Base-by-base conservation (phyloP, 2,329 filamentous ascomycete genomes). In the Paecilomyces formosus region DNA sequence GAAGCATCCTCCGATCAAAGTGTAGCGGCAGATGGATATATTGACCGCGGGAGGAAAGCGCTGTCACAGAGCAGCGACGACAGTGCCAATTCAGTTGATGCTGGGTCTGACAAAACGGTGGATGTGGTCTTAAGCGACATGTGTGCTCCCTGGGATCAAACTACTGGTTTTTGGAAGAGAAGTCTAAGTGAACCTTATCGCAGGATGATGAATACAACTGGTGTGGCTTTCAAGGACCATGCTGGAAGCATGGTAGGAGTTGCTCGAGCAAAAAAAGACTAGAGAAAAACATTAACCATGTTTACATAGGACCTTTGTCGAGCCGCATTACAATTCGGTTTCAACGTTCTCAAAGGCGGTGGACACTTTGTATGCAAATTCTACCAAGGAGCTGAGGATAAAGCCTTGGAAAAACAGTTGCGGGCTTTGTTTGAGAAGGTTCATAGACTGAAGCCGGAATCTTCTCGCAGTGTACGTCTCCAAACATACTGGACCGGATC, bases 121-220 rank as follows among this genome's bases (percentile, higher is more conserved):
- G 90, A 97, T 78, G 85, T 99, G 71, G 90, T 99, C 72, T 80
- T 99, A 72, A 96, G 91, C 85, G 94, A 99, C 84, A 99, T 99
- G 94, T 99, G 87, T 85, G 93, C 83, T 82, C 92, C 94, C 88
- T 97, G 92, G 92, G 82, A 86, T 68, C 89, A 90, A 79, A 89
- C 84, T 56, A 81, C 82, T 70, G 88, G 88, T 70, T 92, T 89
- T 79, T 88, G 85, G 79, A 88, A 89, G 80, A 91, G 85, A 79
- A 96, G 87, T 81, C 83, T 97, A 85, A 96, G 88, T 93, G 89
- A 94, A 85, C 91, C 92, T 64, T 94, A 95, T 86, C 75, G 78
- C 83, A 99, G 94, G 94, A 88, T 99, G 88, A 96, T 97, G 92
- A 99, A 99, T 77, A 97, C 93, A 67, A 96, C 89, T 77, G 94